Evolutionary conservation across 148 eudicot genomes (phyloP), one percentile per base, ranked within the genome.

Genomic region (Amaranthus hypochondriacus): DNA sequence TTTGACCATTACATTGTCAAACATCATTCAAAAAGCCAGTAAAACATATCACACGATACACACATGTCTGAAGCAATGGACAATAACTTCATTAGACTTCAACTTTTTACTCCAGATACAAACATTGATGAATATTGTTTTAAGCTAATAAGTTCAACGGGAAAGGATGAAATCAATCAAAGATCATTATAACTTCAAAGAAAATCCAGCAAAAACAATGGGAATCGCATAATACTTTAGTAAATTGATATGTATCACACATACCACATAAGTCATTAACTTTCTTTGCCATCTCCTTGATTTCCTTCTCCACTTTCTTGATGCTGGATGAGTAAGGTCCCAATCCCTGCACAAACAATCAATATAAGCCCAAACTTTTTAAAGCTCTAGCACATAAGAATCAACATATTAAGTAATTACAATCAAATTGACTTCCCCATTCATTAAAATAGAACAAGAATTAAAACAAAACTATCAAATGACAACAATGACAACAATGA

Each of bases 251-350:
- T 12, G 61, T 39, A 28, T 21, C 28, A 70, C 9, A 80, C 83
- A 77, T 89, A 93, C 99, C 97, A 70, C 92, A 85, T 58, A 96
- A 83, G 80, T 96, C 95, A 73, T 96, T 91, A 73, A 93, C 84
- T 82, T 91, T 93, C 78, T 93, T 93, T 14, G 94, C 88, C 88
- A 89, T 84, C 4, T 92, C 96, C 81, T 95, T 90, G 18, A 95
- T 85, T 68, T 96, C 97, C 82, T 96, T 92, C 73, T 92, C 97
- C 10, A 69, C 81, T 72, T 84, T 83, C 87, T 92, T 92, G 64
- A 90, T 92, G 82, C 83, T 75, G 57, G 80, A 54, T 9, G 99
- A 90, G 77, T 96, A 96, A 63, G 96, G 99, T 70, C 97, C 96
- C 87, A 96, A 82, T 2, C 97, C 97, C 96, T 96, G 84, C 76